Base-by-base conservation (phyloP, 306 rosid genomes). In the Argentina anserina region DNA sequence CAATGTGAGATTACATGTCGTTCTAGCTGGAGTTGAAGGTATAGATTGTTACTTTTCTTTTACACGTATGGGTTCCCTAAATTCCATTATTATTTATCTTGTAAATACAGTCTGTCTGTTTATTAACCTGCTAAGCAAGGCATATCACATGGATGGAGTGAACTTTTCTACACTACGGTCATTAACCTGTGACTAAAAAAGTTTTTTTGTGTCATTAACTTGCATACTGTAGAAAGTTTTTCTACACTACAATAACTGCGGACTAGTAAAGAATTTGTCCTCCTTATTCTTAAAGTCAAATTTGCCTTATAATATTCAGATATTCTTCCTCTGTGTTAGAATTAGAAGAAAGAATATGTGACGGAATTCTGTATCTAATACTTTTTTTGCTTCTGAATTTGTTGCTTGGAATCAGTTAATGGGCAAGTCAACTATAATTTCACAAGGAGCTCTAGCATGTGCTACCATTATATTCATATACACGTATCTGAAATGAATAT, bases 401-500 rank as follows among this genome's bases (percentile, higher is more conserved):
- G 6, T 50, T 49, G 20, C 25, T 31, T 49, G 45, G 20, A 13
- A 34, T 69, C 49, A 29, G 73, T 34, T 11, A 12, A 49, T 69
- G n/a, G 13, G 12, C 3, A 6, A 33, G 2, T 7, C 23, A 0
- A 2, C 23, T 28, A 18, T 28, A 36, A 36, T 23, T 45, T 43
- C 46, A 29, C 49, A 36, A 25, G 47, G 69, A 56, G 36, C 12
- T 74, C 42, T 21, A 12, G 41, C 26, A 41, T 33, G 37, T 11
- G n/a, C 31, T 42, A 42, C 11, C 26, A 21, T 67, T 50, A n/a
- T 58, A 12, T 47, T 77, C 59, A 33, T 65, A 69, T 68, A 39
- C 41, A 50, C 20, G 60, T 47, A 31, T 50, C 18, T 21, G 58
- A 36, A 50, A 75, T 81, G 69, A 71, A 50, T 46, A 65, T 23